These are phyloP conservation scores for Curvularia eragrostidis DNA, from an alignment of 2,329 filamentous ascomycete genomes.

Conservation along the genomic window DNA sequence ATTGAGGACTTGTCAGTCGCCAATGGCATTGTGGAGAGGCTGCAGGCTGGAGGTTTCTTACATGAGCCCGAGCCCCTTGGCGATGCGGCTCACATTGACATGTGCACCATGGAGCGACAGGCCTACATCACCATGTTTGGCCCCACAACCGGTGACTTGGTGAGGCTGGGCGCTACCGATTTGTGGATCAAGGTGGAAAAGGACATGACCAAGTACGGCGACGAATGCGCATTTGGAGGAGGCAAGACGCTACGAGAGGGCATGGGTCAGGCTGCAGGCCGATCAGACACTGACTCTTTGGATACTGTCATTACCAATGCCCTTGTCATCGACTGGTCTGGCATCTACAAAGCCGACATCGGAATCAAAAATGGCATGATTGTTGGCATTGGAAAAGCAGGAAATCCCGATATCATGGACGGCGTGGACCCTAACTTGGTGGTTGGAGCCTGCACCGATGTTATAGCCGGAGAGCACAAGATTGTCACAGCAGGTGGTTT, in stretches of 20 bases:
- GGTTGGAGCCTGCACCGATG: slow-evolving; percentile 87
- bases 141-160: slow-evolving; percentile 85
- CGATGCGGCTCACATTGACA: slow-evolving; percentile 63
- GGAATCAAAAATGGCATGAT: slow-evolving; percentile 89
- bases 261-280: slow-evolving; percentile 89
- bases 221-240: slow-evolving; percentile 94
- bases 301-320: slow-evolving; percentile 91
- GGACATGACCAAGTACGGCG: slow-evolving; percentile 83
- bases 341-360: slow-evolving; percentile 97
- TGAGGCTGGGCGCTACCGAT: slow-evolving; percentile 82
- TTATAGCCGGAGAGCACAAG: slow-evolving; percentile 87
- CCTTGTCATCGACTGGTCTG: slow-evolving; percentile 86
- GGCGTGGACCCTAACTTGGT: slow-evolving; percentile 80
- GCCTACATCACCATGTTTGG: slow-evolving; percentile 91
- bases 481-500: slow-evolving; percentile 91
- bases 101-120: slow-evolving; percentile 74
- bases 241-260: slow-evolving; percentile 93
- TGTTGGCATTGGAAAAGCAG: slow-evolving; percentile 89
- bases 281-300: slow-evolving; percentile 72
- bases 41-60: slow-evolving; percentile 78
- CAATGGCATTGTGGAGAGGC: slow-evolving; percentile 69
- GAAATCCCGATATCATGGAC: slow-evolving; percentile 97
- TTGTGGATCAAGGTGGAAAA: slow-evolving; percentile 91
- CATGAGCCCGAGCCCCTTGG: slow-evolving; percentile 72
- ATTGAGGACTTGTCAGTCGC: slow-evolving; percentile 69